Conservation (phyloP, 2,329 filamentous ascomycete genomes). For the Drechslerella stenobrocha region DNA sequence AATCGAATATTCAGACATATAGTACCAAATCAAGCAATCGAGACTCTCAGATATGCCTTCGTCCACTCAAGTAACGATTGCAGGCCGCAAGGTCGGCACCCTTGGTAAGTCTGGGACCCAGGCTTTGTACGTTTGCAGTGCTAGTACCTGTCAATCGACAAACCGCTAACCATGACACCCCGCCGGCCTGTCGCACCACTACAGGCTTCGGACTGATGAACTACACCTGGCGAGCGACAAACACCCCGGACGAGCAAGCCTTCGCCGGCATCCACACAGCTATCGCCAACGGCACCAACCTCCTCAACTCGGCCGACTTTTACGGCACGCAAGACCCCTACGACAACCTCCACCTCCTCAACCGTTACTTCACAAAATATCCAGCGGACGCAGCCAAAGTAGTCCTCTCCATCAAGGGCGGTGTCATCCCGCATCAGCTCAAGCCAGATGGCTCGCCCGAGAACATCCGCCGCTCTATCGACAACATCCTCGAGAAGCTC, state of each 20-base stretch:
- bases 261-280: conserved; percentile 63
- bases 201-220: conserved; percentile 52
- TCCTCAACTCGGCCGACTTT: conserved; percentile 69
- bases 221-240: conserved; percentile 54
- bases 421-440: conserved; percentile 55
- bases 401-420: conserved; percentile 67
- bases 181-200: neutral
- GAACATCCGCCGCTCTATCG: conserved; percentile 63
- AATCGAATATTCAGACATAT: no score
- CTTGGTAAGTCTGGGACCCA: conserved; percentile 28
- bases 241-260: conserved; percentile 58
- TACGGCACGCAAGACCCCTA: conserved; percentile 66
- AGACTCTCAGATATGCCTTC: conserved; percentile 17
- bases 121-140: no score
- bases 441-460: conserved; percentile 61
- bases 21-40: no score
- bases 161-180: neutral
- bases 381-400: conserved; percentile 67
- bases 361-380: conserved; percentile 66
- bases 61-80: conserved; percentile 9
- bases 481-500: conserved; percentile 62
- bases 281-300: conserved; percentile 57
- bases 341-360: conserved; percentile 62
- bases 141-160: no score
- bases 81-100: conserved; percentile 20